These are phyloP conservation scores for Silybum marianum DNA, from an alignment of 129 eudicot species.

Conservation along the genomic window DNA sequence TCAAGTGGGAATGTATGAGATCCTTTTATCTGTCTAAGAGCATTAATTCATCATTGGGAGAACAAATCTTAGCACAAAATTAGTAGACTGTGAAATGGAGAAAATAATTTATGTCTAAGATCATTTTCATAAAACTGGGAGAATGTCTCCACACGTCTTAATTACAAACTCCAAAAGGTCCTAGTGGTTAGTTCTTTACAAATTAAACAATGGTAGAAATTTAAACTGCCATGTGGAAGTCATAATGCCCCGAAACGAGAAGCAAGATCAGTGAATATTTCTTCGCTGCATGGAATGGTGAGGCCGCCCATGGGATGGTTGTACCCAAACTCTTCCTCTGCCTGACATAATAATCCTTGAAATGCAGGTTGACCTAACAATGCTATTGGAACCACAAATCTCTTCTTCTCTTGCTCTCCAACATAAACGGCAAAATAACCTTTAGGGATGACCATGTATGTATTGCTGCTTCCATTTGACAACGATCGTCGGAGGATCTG, in stretches of 20 bases:
- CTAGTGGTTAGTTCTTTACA: not conserved
- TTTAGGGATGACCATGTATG: constrained; percentile 22
- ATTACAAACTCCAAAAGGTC: not conserved
- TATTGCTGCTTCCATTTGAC: not conserved
- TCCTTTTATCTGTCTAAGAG: too few species aligned
- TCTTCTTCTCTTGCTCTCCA: too few species aligned
- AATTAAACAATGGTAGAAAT: not conserved
- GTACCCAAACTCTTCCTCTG: constrained; percentile 41
- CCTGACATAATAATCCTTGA: too few species aligned
- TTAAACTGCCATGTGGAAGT: too few species aligned
- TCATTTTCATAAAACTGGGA: not conserved
- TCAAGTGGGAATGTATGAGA: too few species aligned
- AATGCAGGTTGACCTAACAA: too few species aligned
- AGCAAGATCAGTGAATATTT: constrained; percentile 32
- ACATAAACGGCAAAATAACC: too few species aligned
- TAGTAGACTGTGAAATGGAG: not conserved
- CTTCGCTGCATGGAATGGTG: constrained; percentile 25
- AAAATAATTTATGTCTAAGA: too few species aligned
- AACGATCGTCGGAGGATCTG: constrained; percentile 13
- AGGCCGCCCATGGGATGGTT: constrained; percentile 46
- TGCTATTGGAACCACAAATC: too few species aligned
- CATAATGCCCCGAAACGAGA: constrained; percentile 9
- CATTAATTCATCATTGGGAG: not conserved
- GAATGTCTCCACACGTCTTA: not conserved
- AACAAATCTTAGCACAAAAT: not conserved